A percentile compares a stretch with the other conserved stretches of the same genome.
Conservation (phyloP, 2,329 filamentous ascomycete genomes). For the Aspergillus tamarii region DNA sequence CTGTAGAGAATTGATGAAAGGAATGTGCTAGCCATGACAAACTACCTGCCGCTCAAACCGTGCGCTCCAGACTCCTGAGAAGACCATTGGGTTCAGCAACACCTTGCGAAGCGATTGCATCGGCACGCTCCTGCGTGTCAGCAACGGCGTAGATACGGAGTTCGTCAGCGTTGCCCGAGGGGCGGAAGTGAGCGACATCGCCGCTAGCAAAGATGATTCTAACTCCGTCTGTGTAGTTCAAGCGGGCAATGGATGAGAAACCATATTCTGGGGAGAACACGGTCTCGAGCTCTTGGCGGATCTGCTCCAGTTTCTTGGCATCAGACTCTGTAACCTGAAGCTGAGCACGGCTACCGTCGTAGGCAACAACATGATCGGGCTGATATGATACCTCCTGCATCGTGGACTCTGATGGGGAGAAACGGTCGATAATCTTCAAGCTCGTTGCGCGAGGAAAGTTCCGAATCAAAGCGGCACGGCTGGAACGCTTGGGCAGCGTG, state of each 20-base stretch:
- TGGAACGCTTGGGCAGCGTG: conserved; percentile 33
- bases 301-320: conserved; percentile 20
- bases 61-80: conserved; percentile 27
- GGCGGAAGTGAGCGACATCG: conserved; percentile 38
- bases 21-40: too few relatives aligned
- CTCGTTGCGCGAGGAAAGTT: conserved; percentile 37
- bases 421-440: conserved; percentile 33
- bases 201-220: conserved; percentile 36
- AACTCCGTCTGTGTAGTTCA: conserved; percentile 38
- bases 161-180: conserved; percentile 39
- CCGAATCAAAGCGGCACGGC: conserved; percentile 34
- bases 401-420: conserved; percentile 27
- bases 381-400: conserved; percentile 28
- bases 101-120: conserved; percentile 31
- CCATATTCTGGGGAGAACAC: conserved; percentile 33
- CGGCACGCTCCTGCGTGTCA: conserved; percentile 33
- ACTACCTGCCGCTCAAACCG: conserved; percentile 8
- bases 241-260: conserved; percentile 26
- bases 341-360: conserved; percentile 10
- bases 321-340: conserved; percentile 16
- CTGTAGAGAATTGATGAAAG: too few relatives aligned
- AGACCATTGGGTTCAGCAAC: conserved; percentile 33
- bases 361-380: conserved; percentile 17
- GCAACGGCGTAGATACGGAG: conserved; percentile 38
- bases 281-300: conserved; percentile 28